Evolutionary conservation across 352 stramenopile genomes (phyloP), one percentile per base, ranked within the genome.

Genomic region (Phytopythium vexans): DNA sequence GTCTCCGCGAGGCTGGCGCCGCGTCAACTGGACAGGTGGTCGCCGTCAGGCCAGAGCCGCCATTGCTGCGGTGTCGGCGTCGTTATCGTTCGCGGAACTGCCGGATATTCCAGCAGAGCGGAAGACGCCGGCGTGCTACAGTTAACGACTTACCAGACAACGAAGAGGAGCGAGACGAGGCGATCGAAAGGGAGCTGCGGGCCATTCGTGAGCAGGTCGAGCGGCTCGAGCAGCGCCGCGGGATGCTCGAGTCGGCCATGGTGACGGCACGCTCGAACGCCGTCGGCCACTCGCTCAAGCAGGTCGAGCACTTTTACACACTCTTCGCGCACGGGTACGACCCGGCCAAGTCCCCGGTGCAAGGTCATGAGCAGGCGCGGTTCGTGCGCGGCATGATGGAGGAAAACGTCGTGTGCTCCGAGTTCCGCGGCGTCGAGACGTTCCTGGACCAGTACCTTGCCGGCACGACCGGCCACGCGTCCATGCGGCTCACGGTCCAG

Each of bases 381-480:
- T 84, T 79, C 45, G 43, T 87, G 56, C 61, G 66, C 48, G 49
- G 50, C 21, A 54, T 71, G 10, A 84, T 87, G 76, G 27, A 33
- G 12, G 48, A 66, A 2, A 69, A 87, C 32, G 71, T 59, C 4
- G 40, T 81, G 6, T 87, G 76, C 54, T 67, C 64, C 46, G 76
- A 87, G 54, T 87, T 87, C 52, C 56, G 54, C 14, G 76, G 76
- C 15, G 73, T 87, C 2, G 63, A 82, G 16, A 38, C 72, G 32
- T 84, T 87, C 47, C 49, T 84, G 36, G 41, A 58, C 8, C 72
- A 84, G 45, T 87, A 82, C 44, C 52, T 77, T 36, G 34, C 71
- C 10, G 61, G 49, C n/a, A 76, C 71, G 1, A 31, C 60, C 8
- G 41, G 47, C 8, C 72, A 87, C 49, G 40, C 39, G 10, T 67